phyloP scores from a whole-genome alignment of 805 yeast species.

The Candida sphagnicola region DNA sequence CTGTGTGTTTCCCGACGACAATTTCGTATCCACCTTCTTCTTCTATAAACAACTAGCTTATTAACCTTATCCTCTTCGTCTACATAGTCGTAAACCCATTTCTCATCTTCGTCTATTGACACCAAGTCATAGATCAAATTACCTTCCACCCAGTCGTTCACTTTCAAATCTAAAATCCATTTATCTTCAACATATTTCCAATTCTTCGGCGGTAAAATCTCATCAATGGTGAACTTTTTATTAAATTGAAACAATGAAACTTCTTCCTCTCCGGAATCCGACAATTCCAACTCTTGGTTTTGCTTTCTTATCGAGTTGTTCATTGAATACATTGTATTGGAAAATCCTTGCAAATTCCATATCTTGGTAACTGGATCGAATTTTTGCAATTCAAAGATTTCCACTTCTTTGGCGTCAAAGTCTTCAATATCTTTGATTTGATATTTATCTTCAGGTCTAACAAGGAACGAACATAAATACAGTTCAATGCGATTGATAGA shows the following conservation, averaged over 20 bases:
- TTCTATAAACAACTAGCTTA: constrained; percentile 33
- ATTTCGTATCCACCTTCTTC: constrained; percentile 65
- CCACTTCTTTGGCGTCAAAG: constrained; percentile 48
- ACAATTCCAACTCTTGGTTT: constrained; percentile 1
- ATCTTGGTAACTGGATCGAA: constrained; percentile 44
- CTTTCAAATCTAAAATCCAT: constrained; percentile 69
- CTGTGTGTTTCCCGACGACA: constrained; percentile 17
- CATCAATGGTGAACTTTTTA: constrained; percentile 19
- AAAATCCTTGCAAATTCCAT: constrained; percentile 64
- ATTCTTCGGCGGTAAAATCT: constrained; percentile 53
- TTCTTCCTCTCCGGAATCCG: constrained; percentile 3
- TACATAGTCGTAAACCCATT: constrained; percentile 76
- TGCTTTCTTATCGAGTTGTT: constrained; percentile 21
- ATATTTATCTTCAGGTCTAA: constrained; percentile 8
- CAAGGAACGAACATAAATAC: constrained; percentile 12
- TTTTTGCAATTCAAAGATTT: constrained; percentile 65
- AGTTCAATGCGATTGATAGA: constrained; percentile 48
- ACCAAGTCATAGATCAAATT: constrained; percentile 50
- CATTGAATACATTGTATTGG: constrained; percentile 49
- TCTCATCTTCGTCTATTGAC: constrained; percentile 65
- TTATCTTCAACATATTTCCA: constrained; percentile 49
- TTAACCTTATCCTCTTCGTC: constrained; percentile 19
- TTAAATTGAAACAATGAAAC: not conserved
- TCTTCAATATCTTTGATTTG: constrained; percentile 16
- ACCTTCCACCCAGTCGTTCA: constrained; percentile 57